Conservation (phyloP, 257 asterid genomes). For the Plantago ovata region DNA sequence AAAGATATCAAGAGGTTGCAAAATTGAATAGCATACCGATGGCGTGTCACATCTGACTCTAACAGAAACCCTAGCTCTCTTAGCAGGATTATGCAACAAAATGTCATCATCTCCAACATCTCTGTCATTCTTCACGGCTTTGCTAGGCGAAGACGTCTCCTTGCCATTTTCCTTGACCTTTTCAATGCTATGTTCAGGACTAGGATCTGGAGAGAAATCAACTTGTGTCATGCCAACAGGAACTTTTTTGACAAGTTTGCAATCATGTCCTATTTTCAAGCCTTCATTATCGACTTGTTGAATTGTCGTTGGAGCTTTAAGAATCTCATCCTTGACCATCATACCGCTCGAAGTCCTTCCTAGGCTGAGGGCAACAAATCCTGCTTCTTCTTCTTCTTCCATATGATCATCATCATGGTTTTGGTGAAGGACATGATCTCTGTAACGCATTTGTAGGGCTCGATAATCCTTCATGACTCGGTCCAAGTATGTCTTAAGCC, state of each 20-base stretch:
- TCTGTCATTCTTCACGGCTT: slow-evolving; percentile 39
- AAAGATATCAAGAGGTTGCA: too few species aligned
- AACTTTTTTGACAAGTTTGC: slow-evolving; percentile 31
- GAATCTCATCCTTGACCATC: slow-evolving; percentile 26
- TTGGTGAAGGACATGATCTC: slow-evolving; percentile 35
- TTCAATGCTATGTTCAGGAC: slow-evolving; percentile 50
- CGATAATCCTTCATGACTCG: slow-evolving; percentile 59
- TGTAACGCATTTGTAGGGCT: slow-evolving; percentile 67
- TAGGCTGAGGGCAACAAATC: slow-evolving; percentile 56
- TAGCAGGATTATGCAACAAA: slow-evolving; percentile 62
- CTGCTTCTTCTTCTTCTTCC: slow-evolving; percentile 20
- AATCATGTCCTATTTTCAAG: slow-evolving; percentile 59
- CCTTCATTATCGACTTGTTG: slow-evolving; percentile 35
- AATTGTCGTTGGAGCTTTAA: slow-evolving; percentile 18
- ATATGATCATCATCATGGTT: slow-evolving; percentile 12
- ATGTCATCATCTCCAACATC: slow-evolving; percentile 55
- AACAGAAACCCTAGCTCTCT: slow-evolving; percentile 95
- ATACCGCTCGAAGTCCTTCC: slow-evolving; percentile 54
- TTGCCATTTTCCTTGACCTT: slow-evolving; percentile 51
- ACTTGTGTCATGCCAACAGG: slow-evolving; percentile 18
- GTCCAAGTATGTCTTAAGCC: slow-evolving; percentile 55
- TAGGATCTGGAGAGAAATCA: slow-evolving; percentile 37
- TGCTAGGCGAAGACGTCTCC: slow-evolving; percentile 42
- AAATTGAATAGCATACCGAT: slow-evolving; percentile 39
- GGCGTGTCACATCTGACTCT: slow-evolving; percentile 90